Conservation (phyloP, 2,329 filamentous ascomycete genomes). For the Aspergillus nomiae region DNA sequence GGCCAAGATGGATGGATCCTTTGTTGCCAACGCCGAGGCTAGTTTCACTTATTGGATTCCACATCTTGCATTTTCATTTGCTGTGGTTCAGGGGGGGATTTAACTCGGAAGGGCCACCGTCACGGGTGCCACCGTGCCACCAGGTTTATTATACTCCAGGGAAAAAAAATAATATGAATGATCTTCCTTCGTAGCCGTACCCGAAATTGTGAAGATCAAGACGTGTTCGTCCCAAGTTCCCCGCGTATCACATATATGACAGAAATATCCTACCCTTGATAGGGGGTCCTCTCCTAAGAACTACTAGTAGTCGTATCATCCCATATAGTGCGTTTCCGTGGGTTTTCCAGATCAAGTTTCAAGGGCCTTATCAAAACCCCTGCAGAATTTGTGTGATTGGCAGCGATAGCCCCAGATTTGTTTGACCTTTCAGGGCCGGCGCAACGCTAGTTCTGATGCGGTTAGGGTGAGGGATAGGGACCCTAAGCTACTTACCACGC, state of each 20-base stretch:
- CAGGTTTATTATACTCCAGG: neutral
- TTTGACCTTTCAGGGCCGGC: slow-evolving; percentile 6
- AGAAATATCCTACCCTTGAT: neutral
- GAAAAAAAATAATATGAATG: neutral
- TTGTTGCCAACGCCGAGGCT: neutral
- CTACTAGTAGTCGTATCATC: neutral
- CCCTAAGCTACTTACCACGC: neutral
- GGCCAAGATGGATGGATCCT: slow-evolving; percentile 4
- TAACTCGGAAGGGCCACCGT: neutral
- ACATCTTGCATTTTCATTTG: neutral
- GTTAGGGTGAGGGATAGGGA: neutral
- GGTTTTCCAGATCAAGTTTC: neutral
- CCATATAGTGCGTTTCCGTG: neutral
- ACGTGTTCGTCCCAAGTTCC: neutral
- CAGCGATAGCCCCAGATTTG: slow-evolving; percentile 1
- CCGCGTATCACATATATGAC: neutral
- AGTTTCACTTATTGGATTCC: neutral
- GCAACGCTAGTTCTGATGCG: neutral
- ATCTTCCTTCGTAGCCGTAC: neutral
- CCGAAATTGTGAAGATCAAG: neutral
- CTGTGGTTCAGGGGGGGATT: neutral
- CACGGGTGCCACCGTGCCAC: neutral
- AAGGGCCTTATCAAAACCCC: neutral
- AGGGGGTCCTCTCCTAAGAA: neutral
- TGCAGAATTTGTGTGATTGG: slow-evolving; percentile 1